A percentile compares a stretch with the other conserved stretches of the same genome.
These are phyloP conservation scores for Candida sphagnicola DNA, from an alignment of 805 yeast species.

Conservation along the genomic window DNA sequence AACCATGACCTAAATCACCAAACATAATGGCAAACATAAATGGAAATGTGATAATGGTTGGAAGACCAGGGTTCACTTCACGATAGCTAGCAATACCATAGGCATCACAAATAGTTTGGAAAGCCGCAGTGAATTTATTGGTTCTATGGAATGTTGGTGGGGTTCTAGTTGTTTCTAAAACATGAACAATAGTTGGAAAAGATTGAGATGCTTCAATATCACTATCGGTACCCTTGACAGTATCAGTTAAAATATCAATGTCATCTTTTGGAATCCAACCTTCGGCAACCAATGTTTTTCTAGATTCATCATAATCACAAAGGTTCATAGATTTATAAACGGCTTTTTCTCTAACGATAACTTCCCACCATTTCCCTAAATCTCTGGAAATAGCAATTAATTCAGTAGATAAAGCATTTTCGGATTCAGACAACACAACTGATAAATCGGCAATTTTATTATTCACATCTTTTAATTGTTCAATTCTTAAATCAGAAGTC, in stretches of 20 bases:
- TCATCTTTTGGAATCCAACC: conserved; percentile 95
- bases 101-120: conserved; percentile 71
- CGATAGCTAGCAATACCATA: conserved; percentile 73
- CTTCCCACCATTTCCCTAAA: conserved; percentile 65
- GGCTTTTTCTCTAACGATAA: conserved; percentile 70
- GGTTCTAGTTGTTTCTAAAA: conserved; percentile 57
- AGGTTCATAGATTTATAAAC: conserved; percentile 74
- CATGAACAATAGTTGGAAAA: conserved; percentile 53
- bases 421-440: conserved; percentile 34
- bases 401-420: conserved; percentile 70
- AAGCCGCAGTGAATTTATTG: conserved; percentile 65
- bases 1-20: conserved; percentile 81
- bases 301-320: conserved; percentile 76
- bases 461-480: conserved; percentile 25
- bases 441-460: conserved; percentile 29
- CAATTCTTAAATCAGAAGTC: conserved; percentile 22
- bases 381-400: conserved; percentile 73
- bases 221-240: conserved; percentile 60
- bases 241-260: conserved; percentile 56
- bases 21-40: conserved; percentile 83
- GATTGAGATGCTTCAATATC: not conserved
- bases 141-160: conserved; percentile 73
- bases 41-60: conserved; percentile 73
- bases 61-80: conserved; percentile 73
- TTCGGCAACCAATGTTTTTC: conserved; percentile 87